Evolutionary conservation across 1,139 yeast genomes (phyloP), one percentile per base, ranked within the genome.

Genomic region (Candida sojae): DNA sequence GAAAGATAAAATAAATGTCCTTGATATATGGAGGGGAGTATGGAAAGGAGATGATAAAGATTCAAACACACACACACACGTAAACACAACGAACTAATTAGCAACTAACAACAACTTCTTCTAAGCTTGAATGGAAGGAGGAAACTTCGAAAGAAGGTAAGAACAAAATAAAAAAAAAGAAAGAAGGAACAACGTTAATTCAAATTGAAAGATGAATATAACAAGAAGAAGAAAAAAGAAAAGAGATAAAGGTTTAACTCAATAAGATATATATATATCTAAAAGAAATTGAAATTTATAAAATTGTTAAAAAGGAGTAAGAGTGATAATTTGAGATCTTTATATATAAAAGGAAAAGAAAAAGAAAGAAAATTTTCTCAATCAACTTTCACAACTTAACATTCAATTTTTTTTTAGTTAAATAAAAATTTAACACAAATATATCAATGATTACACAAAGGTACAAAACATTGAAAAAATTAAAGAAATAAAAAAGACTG

Each of bases 301-400:
- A 21, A 29, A 38, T 26, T 6, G 9, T n/a, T 6, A 28, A 37
- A 21, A 26, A 28, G 32, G 11, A 23, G 45, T 21, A n/a, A n/a
- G 12, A n/a, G 39, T 21, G 29, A 36, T 36, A 36, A 25, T 36
- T 36, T 23, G 30, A 36, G 30, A 36, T 36, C 39, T 36, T 36
- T 36, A 31, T 31, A 40, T 31, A 31, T 21, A 30, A 40, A 40
- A 40, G 31, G 21, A 40, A 40, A 31, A 26, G 17, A 8, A 40
- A 8, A 29, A 6, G 11, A 23, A 42, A 35, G 21, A 11, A 32
- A 12, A 13, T 12, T 6, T 26, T 26, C 9, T 26, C 29, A 26
- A 26, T 26, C 29, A 26, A 26, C 21, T 17, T 17, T 17, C 21
- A 17, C 21, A 17, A 17, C 29, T 26, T 26, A 26, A 26, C 29